Evolutionary conservation across 2,329 filamentous ascomycete genomes (phyloP).

Genomic region (Diaporthe vexans): DNA sequence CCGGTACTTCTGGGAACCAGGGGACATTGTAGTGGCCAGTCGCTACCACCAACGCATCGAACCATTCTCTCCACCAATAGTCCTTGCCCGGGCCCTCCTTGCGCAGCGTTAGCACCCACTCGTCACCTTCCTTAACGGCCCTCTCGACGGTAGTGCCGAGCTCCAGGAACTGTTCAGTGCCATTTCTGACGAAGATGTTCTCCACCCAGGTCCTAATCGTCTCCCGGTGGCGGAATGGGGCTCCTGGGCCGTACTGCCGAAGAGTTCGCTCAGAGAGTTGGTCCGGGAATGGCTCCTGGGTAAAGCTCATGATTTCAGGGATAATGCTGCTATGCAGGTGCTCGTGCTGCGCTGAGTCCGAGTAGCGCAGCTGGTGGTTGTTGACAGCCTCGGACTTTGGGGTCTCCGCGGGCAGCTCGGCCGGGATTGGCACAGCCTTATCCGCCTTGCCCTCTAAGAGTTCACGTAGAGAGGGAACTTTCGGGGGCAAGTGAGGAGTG

Average conservation of each 20-base stretch:
- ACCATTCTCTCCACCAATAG: conserved; percentile 54
- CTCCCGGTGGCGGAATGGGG: conserved; percentile 69
- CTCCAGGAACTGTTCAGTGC: conserved; percentile 54
- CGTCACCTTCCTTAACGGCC: conserved; percentile 59
- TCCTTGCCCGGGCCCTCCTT: conserved; percentile 55
- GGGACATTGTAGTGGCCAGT: conserved; percentile 57
- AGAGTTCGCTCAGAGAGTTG: conserved; percentile 58
- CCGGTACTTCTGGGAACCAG: conserved; percentile 54
- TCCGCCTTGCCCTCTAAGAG: conserved; percentile 62
- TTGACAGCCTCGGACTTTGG: conserved; percentile 52
- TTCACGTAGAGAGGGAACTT: conserved; percentile 47
- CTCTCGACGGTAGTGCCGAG: conserved; percentile 71
- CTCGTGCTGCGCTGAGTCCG: conserved; percentile 68
- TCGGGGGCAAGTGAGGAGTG: conserved; percentile 51
- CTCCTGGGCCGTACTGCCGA: conserved; percentile 63
- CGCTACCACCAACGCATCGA: conserved; percentile 58
- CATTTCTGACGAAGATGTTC: conserved; percentile 51
- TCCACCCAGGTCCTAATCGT: conserved; percentile 68
- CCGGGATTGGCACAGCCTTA: conserved; percentile 57
- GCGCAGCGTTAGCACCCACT: conserved; percentile 65
- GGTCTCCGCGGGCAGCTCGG: conserved; percentile 57
- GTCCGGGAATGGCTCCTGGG: conserved; percentile 63
- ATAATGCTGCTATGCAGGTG: conserved; percentile 72
- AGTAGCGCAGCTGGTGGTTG: conserved; percentile 59
- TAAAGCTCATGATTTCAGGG: conserved; percentile 68